Conservation (phyloP, 345 rosid species). For the Kernera saxatilis region DNA sequence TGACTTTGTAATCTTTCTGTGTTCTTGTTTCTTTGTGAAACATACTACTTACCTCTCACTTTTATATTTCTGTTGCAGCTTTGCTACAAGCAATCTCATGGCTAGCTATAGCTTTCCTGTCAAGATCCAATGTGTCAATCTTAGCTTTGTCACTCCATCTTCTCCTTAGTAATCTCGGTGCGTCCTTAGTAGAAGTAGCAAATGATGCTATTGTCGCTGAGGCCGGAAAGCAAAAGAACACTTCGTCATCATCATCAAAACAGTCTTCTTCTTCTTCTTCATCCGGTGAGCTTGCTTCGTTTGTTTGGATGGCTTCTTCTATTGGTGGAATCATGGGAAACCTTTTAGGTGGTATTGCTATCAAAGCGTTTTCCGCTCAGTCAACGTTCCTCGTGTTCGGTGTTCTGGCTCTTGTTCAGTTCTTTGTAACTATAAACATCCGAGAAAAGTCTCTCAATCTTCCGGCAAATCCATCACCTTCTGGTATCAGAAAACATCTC, state of each 20-base stretch:
- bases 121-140: conserved; percentile 55
- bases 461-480: conserved; percentile 40
- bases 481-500: conserved; percentile 58
- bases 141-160: conserved; percentile 47
- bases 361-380: conserved; percentile 42
- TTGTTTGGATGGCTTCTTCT: conserved; percentile 78
- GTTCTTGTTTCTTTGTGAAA: neutral
- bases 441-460: conserved; percentile 62
- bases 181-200: conserved; percentile 85
- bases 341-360: conserved; percentile 65
- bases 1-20: neutral
- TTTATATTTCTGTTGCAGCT: conserved; percentile 41
- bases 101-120: conserved; percentile 59
- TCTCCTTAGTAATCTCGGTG: conserved; percentile 82
- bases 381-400: conserved; percentile 58
- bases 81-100: conserved; percentile 82
- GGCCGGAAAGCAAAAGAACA: conserved; percentile 38
- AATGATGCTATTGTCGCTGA: conserved; percentile 96
- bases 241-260: neutral
- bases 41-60: neutral
- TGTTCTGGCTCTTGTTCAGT: conserved; percentile 45
- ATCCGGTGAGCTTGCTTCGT: conserved; percentile 69
- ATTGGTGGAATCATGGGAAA: conserved; percentile 87
- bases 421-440: conserved; percentile 49
- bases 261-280: conserved; percentile 14